Evolutionary conservation across 2,329 filamentous ascomycete genomes (phyloP).

Genomic region (Apiospora malaysiana): DNA sequence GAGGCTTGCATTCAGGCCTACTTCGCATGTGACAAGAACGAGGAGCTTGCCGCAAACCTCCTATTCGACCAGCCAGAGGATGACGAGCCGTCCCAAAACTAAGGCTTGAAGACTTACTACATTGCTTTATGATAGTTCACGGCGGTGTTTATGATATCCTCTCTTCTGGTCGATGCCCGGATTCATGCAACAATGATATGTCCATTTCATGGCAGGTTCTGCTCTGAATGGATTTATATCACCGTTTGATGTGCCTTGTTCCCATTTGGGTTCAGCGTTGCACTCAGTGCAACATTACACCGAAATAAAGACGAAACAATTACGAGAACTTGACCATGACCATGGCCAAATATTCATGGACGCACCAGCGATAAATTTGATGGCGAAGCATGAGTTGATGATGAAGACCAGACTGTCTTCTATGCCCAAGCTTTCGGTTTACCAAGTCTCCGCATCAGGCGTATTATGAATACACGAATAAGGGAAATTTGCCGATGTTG

Average conservation of each 20-base stretch:
- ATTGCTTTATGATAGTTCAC: constrained; percentile 24
- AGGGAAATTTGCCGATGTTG: not conserved
- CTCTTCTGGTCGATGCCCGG: constrained; percentile 20
- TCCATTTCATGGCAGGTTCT: not conserved
- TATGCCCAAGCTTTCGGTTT: not conserved
- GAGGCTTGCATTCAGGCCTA: constrained; percentile 97
- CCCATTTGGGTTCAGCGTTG: not conserved
- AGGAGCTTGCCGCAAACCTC: constrained; percentile 97
- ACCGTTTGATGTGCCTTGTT: not conserved
- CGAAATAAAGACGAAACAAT: not conserved
- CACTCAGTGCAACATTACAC: not conserved
- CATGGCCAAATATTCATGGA: not conserved
- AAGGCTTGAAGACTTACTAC: constrained; percentile 30
- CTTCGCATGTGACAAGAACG: constrained; percentile 99
- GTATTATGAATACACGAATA: not conserved
- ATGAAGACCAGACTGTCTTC: not conserved
- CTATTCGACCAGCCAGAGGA: constrained; percentile 97
- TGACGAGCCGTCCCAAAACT: constrained; percentile 62
- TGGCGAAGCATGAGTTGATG: too few species aligned
- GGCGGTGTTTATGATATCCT: constrained; percentile 28
- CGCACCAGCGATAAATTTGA: not conserved
- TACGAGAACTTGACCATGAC: not conserved
- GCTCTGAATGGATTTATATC: not conserved
- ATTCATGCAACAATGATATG: constrained; percentile 16
- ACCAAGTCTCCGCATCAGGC: not conserved